These are phyloP conservation scores for Heterococcus sp. DNA, from an alignment of 108 stramenopile genomes.

Conservation along the genomic window DNA sequence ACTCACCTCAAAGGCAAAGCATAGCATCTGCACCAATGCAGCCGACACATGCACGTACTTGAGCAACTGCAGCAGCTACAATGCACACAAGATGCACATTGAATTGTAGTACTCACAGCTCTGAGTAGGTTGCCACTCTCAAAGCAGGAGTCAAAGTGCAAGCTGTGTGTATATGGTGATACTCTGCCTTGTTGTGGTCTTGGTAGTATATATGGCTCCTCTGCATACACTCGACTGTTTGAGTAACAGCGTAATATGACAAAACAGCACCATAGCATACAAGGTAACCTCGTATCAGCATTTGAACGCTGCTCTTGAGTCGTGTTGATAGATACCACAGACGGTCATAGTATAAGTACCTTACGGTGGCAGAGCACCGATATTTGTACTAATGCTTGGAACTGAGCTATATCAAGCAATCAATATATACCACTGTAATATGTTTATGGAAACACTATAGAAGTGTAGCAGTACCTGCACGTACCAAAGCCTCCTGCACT, in stretches of 20 bases:
- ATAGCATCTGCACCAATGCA: neutral
- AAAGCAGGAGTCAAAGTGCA: constrained; percentile 58
- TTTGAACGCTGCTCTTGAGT: no score
- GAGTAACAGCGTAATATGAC: no score
- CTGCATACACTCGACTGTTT: constrained; percentile 27
- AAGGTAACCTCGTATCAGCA: no score
- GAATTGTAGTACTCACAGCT: constrained; percentile 36
- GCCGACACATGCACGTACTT: neutral
- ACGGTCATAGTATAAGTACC: no score
- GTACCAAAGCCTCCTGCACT: constrained; percentile 47
- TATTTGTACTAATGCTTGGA: no score
- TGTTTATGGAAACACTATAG: no score
- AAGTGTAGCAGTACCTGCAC: no score
- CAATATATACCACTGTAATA: no score
- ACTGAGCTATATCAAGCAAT: no score
- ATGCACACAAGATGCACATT: neutral
- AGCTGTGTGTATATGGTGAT: constrained; percentile 44
- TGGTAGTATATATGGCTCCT: constrained; percentile 29
- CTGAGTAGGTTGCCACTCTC: constrained; percentile 59
- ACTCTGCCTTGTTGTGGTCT: constrained; percentile 13
- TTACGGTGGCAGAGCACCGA: no score
- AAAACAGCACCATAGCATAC: no score
- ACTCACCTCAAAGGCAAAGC: neutral
- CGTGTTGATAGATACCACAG: no score
- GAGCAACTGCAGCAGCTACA: neutral